phyloP scores from a whole-genome alignment of 352 stramenopile species.

The Thalassiosira allenii region DNA sequence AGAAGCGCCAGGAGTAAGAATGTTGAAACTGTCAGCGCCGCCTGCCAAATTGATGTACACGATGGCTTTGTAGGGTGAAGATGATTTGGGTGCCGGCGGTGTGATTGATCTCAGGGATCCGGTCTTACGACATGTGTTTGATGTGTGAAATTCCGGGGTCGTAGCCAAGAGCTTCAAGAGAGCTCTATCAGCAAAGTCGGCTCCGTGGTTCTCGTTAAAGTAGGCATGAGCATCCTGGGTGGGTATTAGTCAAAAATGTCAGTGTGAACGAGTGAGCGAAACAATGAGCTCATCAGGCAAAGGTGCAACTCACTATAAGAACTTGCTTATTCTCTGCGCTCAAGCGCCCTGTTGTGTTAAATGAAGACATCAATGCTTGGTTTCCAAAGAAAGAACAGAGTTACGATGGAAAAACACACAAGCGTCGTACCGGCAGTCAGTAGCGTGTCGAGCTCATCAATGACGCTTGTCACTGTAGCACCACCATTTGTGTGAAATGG shows the following conservation, averaged over 20 bases:
- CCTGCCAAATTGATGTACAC: slow-evolving; percentile 72
- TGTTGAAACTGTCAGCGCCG: slow-evolving; percentile 72
- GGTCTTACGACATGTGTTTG: slow-evolving; percentile 53
- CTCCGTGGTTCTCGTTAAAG: slow-evolving; percentile 37
- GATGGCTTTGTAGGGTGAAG: slow-evolving; percentile 73
- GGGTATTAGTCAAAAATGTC: neutral
- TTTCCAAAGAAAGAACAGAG: too few relatives aligned
- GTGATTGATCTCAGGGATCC: slow-evolving; percentile 34
- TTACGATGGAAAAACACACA: too few relatives aligned
- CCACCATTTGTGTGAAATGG: slow-evolving; percentile 24
- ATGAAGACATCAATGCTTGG: too few relatives aligned
- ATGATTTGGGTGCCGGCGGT: slow-evolving; percentile 28
- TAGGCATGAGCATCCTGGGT: slow-evolving; percentile 43
- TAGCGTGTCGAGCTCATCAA: slow-evolving; percentile 75
- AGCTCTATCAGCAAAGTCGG: slow-evolving; percentile 50
- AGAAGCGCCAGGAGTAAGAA: slow-evolving; percentile 65
- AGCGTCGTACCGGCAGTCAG: too few relatives aligned
- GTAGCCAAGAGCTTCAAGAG: slow-evolving; percentile 63
- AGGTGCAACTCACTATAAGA: slow-evolving; percentile 51
- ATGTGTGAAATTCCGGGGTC: slow-evolving; percentile 77
- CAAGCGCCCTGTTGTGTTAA: slow-evolving; percentile 73
- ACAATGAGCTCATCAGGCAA: too few relatives aligned
- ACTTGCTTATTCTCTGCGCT: slow-evolving; percentile 59
- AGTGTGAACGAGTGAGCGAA: too few relatives aligned
- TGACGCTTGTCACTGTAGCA: slow-evolving; percentile 22